Conservation (phyloP, 768 basidiomycete species). For the Arthromyces matolae region DNA sequence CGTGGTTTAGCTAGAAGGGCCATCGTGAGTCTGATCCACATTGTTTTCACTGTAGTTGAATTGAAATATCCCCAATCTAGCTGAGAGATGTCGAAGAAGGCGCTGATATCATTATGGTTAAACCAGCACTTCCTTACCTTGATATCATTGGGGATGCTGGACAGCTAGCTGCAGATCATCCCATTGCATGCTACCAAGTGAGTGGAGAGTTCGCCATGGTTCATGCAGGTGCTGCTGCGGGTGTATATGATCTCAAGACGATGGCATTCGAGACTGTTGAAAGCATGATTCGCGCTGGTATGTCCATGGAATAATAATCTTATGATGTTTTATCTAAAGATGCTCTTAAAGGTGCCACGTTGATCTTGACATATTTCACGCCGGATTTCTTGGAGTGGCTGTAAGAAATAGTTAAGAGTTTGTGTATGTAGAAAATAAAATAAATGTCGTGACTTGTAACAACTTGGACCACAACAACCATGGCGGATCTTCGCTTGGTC, state of each 20-base stretch:
- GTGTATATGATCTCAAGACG: constrained; percentile 85
- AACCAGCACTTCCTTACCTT: constrained; percentile 93
- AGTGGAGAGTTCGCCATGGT: constrained; percentile 98
- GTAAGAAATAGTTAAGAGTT: constrained; percentile 13
- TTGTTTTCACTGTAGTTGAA: background rate
- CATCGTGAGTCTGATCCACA: constrained; percentile 56
- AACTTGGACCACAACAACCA: constrained; percentile 9
- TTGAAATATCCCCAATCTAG: constrained; percentile 35
- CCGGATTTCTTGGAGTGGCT: constrained; percentile 94
- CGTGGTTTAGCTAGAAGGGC: constrained; percentile 91
- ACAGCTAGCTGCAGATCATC: constrained; percentile 76
- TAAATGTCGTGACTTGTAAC: constrained; percentile 1
- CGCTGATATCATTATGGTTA: constrained; percentile 99
- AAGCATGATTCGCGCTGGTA: constrained; percentile 89
- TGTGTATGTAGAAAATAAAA: background rate
- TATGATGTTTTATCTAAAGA: too few relatives aligned
- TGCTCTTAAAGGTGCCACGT: constrained; percentile 76
- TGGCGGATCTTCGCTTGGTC: constrained; percentile 23
- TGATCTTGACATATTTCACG: constrained; percentile 94
- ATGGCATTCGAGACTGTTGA: constrained; percentile 96
- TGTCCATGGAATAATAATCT: constrained; percentile 23
- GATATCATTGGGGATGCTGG: constrained; percentile 92
- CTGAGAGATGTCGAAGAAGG: constrained; percentile 86
- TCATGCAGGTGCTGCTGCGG: constrained; percentile 87
- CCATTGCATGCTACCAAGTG: constrained; percentile 96